These are phyloP conservation scores for Cryomyces minteri DNA, from an alignment of 495 filamentous ascomycete species.

Conservation along the genomic window DNA sequence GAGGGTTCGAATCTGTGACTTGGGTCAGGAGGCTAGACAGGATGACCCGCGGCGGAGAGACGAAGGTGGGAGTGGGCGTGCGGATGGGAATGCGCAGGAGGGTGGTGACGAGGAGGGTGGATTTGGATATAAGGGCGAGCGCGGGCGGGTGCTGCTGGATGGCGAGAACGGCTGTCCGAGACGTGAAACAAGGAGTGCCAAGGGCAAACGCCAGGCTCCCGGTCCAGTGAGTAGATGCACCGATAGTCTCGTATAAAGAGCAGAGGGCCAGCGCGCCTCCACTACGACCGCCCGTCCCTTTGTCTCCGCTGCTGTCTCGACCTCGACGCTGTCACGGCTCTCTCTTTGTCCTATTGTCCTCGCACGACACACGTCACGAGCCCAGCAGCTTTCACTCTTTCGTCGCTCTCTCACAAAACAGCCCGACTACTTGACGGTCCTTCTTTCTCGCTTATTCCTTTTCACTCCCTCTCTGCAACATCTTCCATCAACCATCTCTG, in stretches of 20 bases:
- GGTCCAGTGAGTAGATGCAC: neutral
- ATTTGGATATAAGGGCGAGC: neutral
- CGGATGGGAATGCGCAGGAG: neutral
- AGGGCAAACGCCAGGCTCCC: neutral
- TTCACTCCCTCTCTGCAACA: too few species aligned
- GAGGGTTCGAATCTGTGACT: neutral
- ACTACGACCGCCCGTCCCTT: neutral
- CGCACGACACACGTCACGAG: too few species aligned
- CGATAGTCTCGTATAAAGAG: neutral
- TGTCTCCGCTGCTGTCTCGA: too few species aligned
- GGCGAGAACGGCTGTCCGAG: neutral
- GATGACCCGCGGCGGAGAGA: neutral
- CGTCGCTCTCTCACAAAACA: too few species aligned
- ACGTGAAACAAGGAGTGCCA: neutral
- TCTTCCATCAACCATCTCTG: too few species aligned
- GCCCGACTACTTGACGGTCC: too few species aligned
- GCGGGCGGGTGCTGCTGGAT: neutral
- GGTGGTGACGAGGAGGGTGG: neutral
- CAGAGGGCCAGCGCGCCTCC: neutral
- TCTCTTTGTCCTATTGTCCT: too few species aligned
- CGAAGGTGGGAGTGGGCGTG: neutral
- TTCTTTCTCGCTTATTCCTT: too few species aligned
- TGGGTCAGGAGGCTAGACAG: neutral
- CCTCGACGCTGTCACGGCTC: too few species aligned
- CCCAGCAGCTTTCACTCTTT: too few species aligned